Evolutionary conservation across 75 land plant genomes (phyloP).

Genomic region (Selaginella moellendorffii): DNA sequence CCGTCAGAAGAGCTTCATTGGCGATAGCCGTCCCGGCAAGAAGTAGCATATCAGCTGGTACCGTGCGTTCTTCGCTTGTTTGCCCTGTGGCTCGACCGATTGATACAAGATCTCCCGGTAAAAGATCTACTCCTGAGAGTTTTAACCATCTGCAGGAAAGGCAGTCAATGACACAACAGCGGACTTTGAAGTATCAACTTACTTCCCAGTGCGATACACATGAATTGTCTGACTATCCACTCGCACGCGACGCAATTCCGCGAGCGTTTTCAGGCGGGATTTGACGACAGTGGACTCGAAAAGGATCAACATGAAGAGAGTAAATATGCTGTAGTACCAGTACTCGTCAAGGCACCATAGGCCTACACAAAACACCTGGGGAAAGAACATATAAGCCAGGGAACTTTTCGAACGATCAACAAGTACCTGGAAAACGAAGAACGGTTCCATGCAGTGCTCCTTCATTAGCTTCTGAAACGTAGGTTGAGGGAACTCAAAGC

Average conservation of each 20-base stretch:
- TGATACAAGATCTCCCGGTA: constrained; percentile 95
- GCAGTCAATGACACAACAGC: not conserved
- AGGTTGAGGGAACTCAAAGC: constrained; percentile 97
- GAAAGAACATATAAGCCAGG: not conserved
- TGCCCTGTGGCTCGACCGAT: constrained; percentile 69
- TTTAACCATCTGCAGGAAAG: constrained; percentile 64
- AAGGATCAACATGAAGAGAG: constrained; percentile 87
- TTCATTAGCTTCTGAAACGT: constrained; percentile 91
- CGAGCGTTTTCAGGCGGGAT: constrained; percentile 65
- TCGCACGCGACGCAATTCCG: constrained; percentile 85
- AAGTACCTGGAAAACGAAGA: constrained; percentile 94
- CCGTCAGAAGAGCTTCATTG: constrained; percentile 97
- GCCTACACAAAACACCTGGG: constrained; percentile 92
- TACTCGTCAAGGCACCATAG: constrained; percentile 99
- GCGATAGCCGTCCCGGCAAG: constrained; percentile 85
- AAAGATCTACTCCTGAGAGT: constrained; percentile 73
- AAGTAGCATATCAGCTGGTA: constrained; percentile 92
- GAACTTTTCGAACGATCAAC: not conserved
- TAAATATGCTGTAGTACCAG: constrained; percentile 97
- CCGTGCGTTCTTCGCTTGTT: constrained; percentile 74
- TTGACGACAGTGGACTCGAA: constrained; percentile 99
- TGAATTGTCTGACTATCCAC: constrained; percentile 78
- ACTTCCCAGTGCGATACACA: constrained; percentile 97
- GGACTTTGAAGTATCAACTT: constrained; percentile 22
- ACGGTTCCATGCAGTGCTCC: constrained; percentile 93